Evolutionary conservation across 306 rosid genomes (phyloP).

Genomic region (Comarum palustre): DNA sequence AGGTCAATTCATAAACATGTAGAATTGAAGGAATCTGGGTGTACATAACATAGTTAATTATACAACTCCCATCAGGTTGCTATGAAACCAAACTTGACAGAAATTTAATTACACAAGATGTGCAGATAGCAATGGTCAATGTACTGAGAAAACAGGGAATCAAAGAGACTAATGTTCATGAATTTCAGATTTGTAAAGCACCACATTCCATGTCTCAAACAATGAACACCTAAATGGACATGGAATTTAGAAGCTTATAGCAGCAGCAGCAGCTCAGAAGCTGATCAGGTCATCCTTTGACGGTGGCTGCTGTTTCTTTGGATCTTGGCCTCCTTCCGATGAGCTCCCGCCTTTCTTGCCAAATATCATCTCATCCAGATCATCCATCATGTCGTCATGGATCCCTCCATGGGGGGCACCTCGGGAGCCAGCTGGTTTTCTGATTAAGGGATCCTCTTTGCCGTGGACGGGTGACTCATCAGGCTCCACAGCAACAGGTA

Average conservation of each 20-base stretch:
- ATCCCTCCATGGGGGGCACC: conserved; percentile 54
- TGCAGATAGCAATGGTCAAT: conserved; percentile 22
- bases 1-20: not conserved
- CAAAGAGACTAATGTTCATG: conserved; percentile 5
- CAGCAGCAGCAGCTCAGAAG: conserved; percentile 39
- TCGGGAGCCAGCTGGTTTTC: conserved; percentile 72
- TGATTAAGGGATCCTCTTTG: conserved; percentile 65
- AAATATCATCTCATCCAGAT: conserved; percentile 97
- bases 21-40: not conserved
- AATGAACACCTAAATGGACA: conserved; percentile 35
- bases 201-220: conserved; percentile 9
- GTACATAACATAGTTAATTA: not conserved
- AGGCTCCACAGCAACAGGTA: conserved; percentile 92
- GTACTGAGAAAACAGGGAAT: not conserved
- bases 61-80: conserved; percentile 5
- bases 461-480: conserved; percentile 70
- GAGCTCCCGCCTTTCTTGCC: conserved; percentile 69
- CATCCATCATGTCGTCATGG: conserved; percentile 94
- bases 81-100: conserved; percentile 4
- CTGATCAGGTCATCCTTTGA: conserved; percentile 83
- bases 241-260: not conserved
- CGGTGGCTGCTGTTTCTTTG: conserved; percentile 66
- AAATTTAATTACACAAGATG: conserved; percentile 21
- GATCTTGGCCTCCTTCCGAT: conserved; percentile 50
- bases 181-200: conserved; percentile 18